Percentiles rank a stretch among this genome's conserved stretches.
Conservation (phyloP, 495 filamentous ascomycete genomes). For the Aspergillus saccharolyticus region DNA sequence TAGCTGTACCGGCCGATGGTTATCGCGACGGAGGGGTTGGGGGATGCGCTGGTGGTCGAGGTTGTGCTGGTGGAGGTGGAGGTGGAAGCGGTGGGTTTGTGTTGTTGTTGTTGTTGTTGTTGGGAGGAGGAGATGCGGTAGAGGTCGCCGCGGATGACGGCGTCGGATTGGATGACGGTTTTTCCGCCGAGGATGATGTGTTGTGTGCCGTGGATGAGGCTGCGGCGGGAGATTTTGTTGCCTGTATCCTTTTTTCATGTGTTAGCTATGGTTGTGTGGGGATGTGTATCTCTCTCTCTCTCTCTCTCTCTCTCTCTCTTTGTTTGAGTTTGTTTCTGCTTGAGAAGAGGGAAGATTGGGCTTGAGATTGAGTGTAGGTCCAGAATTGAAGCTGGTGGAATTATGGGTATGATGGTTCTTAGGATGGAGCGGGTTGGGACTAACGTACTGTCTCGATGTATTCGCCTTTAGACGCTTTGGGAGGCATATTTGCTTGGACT, state of each 20-base stretch:
- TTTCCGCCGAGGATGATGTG: slow-evolving; percentile 97
- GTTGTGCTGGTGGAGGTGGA: slow-evolving; percentile 3
- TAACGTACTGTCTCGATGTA: slow-evolving; percentile 87
- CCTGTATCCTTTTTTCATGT: slow-evolving; percentile 68
- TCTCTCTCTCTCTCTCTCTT: too few species aligned
- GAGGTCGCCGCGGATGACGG: slow-evolving; percentile 88
- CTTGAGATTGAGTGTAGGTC: not conserved
- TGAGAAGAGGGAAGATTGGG: not conserved
- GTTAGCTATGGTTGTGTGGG: too few species aligned
- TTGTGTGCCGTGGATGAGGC: slow-evolving; percentile 84
- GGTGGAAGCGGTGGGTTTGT: not conserved
- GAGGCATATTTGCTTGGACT: slow-evolving; percentile 55
- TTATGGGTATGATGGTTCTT: too few species aligned
- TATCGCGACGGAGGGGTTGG: slow-evolving; percentile 50
- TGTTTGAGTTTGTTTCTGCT: slow-evolving; percentile 6
- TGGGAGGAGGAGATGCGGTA: slow-evolving; percentile 45
- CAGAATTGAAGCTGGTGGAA: not conserved
- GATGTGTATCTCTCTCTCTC: too few species aligned
- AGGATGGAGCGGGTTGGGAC: not conserved
- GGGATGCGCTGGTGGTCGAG: not conserved
- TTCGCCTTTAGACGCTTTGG: slow-evolving; percentile 74
- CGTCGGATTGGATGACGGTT: slow-evolving; percentile 87
- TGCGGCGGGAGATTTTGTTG: slow-evolving; percentile 94
- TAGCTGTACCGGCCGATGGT: slow-evolving; percentile 86
- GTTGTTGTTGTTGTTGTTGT: slow-evolving; percentile 21